These are phyloP conservation scores for Pseudogymnoascus sp. DNA, from an alignment of 2,329 filamentous ascomycete species.

Conservation along the genomic window DNA sequence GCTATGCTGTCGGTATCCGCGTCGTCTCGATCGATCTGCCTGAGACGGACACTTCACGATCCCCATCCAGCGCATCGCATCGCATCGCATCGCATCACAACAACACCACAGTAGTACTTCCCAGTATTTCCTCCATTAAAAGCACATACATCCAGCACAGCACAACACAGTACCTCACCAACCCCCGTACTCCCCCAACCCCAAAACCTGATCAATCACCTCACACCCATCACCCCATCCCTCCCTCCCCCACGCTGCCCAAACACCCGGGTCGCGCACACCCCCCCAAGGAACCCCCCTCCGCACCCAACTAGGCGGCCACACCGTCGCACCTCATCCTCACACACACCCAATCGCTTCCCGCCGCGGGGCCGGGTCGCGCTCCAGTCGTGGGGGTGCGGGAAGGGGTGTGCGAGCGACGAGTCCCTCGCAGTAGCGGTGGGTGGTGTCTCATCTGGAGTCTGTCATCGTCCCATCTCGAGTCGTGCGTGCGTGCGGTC, in stretches of 20 bases:
- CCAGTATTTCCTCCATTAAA: no score
- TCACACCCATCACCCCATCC: neutral
- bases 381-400: neutral
- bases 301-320: neutral
- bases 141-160: no score
- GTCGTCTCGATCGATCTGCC: neutral
- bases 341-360: neutral
- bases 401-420: neutral
- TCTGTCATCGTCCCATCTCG: neutral
- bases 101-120: neutral
- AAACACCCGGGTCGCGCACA: neutral
- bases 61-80: neutral
- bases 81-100: neutral
- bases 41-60: neutral
- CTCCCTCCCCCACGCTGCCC: neutral
- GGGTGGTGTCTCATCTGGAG: neutral
- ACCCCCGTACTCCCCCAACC: neutral
- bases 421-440: neutral
- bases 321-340: neutral
- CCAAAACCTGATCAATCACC: neutral
- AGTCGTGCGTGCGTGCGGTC: no score
- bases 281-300: neutral
- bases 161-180: no score
- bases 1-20: neutral
- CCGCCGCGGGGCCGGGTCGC: neutral